Conservation (phyloP, 2,329 filamentous ascomycete species). For the Alternaria hordeiaustralica region DNA sequence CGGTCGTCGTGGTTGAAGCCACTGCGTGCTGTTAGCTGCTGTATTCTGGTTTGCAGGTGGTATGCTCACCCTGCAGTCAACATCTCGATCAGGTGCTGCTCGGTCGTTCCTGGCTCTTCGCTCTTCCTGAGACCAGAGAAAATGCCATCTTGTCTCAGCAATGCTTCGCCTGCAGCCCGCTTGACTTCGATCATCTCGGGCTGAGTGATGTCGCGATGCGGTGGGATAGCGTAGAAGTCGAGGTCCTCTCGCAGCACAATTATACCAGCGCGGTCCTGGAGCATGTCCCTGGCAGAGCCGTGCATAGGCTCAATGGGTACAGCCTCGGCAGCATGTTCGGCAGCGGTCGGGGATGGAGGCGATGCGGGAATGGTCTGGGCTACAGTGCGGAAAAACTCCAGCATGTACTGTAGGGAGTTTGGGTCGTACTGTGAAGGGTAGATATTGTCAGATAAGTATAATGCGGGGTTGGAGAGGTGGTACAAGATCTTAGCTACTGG, state of each 20-base stretch:
- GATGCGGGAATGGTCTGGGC: conserved; percentile 92
- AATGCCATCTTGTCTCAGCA: conserved; percentile 90
- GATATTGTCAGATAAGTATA: conserved; percentile 64
- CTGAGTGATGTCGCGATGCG: conserved; percentile 80
- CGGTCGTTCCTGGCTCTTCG: conserved; percentile 93
- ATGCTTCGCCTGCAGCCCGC: conserved; percentile 83
- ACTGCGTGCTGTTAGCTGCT: conserved; percentile 56
- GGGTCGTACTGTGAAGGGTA: conserved; percentile 84
- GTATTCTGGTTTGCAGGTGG: not conserved
- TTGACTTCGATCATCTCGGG: conserved; percentile 96
- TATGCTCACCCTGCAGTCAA: conserved; percentile 85
- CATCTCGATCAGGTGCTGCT: conserved; percentile 99
- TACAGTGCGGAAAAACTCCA: conserved; percentile 96
- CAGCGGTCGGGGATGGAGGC: conserved; percentile 66
- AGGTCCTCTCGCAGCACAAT: conserved; percentile 96
- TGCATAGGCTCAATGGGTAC: conserved; percentile 76
- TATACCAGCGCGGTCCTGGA: conserved; percentile 89
- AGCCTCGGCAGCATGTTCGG: conserved; percentile 55
- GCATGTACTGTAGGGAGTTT: conserved; percentile 95
- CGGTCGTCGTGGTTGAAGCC: conserved; percentile 95
- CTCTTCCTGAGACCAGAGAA: conserved; percentile 95
- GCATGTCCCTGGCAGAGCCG: conserved; percentile 73
- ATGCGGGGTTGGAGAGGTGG: conserved; percentile 52
- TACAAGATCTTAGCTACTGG: conserved; percentile 49
- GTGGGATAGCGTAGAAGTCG: conserved; percentile 97